A percentile compares a stretch with the other conserved stretches of the same genome.
phyloP scores from a whole-genome alignment of 495 filamentous ascomycete genomes.

The Chaetomium fimeti region DNA sequence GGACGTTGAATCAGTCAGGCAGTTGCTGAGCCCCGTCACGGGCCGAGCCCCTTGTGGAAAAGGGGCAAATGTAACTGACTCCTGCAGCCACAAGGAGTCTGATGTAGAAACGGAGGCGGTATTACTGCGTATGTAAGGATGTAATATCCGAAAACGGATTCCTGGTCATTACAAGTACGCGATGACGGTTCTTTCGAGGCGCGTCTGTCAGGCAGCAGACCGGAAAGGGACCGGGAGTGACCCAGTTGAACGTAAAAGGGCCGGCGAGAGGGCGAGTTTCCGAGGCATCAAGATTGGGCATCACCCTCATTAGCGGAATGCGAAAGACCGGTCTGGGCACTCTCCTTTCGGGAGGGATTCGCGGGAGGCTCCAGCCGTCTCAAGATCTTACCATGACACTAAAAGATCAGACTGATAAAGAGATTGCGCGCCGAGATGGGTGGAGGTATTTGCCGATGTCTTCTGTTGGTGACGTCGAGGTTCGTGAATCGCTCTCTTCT shows the following conservation, averaged over 20 bases:
- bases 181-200: not conserved
- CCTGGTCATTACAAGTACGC: not conserved
- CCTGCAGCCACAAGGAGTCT: not conserved
- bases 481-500: not conserved
- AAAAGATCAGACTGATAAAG: not conserved
- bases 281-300: not conserved
- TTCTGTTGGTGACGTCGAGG: not conserved
- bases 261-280: not conserved
- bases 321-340: constrained; percentile 2
- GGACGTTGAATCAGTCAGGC: not conserved
- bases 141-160: not conserved
- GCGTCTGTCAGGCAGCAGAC: not conserved
- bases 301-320: not conserved
- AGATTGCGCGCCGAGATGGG: not conserved
- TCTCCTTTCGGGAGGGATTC: not conserved
- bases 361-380: not conserved
- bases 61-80: constrained; percentile 5
- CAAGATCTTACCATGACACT: not conserved
- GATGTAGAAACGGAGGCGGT: not conserved
- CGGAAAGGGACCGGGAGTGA: not conserved
- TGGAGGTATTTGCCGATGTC: not conserved
- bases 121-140: not conserved
- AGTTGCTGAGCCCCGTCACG: constrained; percentile 5
- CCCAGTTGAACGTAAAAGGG: not conserved
- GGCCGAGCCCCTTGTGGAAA: constrained; percentile 12